Evolutionary conservation across 1,284 basidiomycete species (phyloP), one percentile per base, ranked within the genome.

Genomic region (Ustilago crameri): DNA sequence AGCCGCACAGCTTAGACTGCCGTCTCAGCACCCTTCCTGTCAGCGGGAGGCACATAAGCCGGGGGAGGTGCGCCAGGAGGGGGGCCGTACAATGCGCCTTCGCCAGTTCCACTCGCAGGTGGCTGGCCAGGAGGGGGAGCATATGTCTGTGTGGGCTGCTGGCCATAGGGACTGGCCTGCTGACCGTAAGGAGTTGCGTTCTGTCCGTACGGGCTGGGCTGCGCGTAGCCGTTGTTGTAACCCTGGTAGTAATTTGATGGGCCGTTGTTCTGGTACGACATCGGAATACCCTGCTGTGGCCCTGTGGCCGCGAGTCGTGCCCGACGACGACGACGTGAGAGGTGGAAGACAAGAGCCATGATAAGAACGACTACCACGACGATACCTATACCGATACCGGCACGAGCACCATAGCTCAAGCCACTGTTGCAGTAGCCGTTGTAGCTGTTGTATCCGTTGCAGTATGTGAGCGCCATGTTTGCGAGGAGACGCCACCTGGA

Each of bases 31-130:
- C 22, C 42, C 45, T 71, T 70, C 45, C 58, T 54, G n/a, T 65
- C 53, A 27, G 43, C 20, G 18, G 41, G 40, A 8, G 69, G 69
- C 44, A 60, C 56, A 53, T 72, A 72, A 0, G 69, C 64, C 48
- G 69, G 64, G 5, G 69, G 69, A 14, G 69, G 69, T 3, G 60
- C 50, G 8, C 69, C 64, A 20, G 51, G 51, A n/a, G 69, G 69
- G 3, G 64, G 59, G 3, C 64, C 64, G 44, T 72, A 72, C 14
- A 56, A 41, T 3, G 58, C 54, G 3, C 47, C 59, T 26, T 66
- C 69, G 34, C 53, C 51, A 17, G 48, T 30, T 26, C 40, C 35
- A 8, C 40, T 9, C 41, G 41, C 41, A 8, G 64, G 69, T 4
- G 64, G 64, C 3, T 34, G 38, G 18, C 63, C 69, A 3, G 63